A percentile compares a stretch with the other conserved stretches of the same genome.
phyloP scores from a whole-genome alignment of 306 rosid species.

The Oemleria cerasiformis region DNA sequence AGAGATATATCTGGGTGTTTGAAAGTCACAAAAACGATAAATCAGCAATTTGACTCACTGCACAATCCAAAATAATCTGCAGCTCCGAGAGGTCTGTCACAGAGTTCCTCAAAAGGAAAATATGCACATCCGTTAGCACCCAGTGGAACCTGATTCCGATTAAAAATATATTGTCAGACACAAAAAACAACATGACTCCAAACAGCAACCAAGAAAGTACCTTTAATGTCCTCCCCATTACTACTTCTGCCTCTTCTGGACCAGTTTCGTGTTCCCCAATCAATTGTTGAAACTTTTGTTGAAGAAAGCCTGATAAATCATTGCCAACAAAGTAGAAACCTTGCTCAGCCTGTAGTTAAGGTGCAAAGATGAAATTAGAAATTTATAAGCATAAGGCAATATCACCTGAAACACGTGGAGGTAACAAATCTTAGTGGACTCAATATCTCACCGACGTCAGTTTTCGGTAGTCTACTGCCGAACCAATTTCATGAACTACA shows the following conservation, averaged over 20 bases:
- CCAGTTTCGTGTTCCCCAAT: slow-evolving; percentile 54
- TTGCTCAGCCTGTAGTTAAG: slow-evolving; percentile 64
- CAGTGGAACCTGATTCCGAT: slow-evolving; percentile 55
- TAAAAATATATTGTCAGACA: slow-evolving; percentile 16
- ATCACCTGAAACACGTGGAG: not conserved
- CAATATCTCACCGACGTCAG: slow-evolving; percentile 71
- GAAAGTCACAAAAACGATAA: slow-evolving; percentile 1
- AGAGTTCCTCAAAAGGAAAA: slow-evolving; percentile 84
- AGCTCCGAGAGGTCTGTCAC: slow-evolving; percentile 89
- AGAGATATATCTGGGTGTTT: not conserved
- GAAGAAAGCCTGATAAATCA: slow-evolving; percentile 53
- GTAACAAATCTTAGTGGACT: not conserved
- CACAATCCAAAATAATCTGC: slow-evolving; percentile 95
- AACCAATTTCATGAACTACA: slow-evolving; percentile 81
- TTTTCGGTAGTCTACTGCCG: slow-evolving; percentile 81
- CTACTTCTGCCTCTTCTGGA: slow-evolving; percentile 82
- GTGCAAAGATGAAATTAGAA: slow-evolving; percentile 22
- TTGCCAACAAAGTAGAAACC: slow-evolving; percentile 84
- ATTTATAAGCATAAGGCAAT: slow-evolving; percentile 1
- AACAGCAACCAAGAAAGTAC: slow-evolving; percentile 38
- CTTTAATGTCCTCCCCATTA: slow-evolving; percentile 82
- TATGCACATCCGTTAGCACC: slow-evolving; percentile 91
- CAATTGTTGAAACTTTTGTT: slow-evolving; percentile 64
- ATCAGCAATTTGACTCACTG: slow-evolving; percentile 55
- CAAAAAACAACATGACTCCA: slow-evolving; percentile 11